phyloP scores from a whole-genome alignment of 2,329 filamentous ascomycete genomes.

The Paecilomyces formosus region DNA sequence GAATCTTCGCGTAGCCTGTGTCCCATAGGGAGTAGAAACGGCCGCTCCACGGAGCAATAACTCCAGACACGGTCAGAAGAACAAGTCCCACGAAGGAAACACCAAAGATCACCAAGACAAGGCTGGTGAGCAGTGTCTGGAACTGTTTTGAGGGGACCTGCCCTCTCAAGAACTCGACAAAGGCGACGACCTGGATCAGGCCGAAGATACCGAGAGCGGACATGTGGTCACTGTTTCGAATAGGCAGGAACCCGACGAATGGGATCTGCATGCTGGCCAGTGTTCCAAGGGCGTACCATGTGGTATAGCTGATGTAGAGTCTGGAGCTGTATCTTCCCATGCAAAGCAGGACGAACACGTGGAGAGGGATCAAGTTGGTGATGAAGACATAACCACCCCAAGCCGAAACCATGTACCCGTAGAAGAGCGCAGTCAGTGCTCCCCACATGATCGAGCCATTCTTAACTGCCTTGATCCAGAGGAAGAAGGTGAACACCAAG shows the following conservation, averaged over 20 bases:
- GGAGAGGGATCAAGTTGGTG: constrained; percentile 89
- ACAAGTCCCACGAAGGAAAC: constrained; percentile 71
- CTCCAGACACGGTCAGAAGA: constrained; percentile 72
- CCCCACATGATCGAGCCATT: constrained; percentile 95
- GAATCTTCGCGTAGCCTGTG: constrained; percentile 96
- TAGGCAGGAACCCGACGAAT: constrained; percentile 93
- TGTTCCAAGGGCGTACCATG: constrained; percentile 95
- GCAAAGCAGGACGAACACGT: constrained; percentile 86
- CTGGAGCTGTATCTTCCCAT: constrained; percentile 96
- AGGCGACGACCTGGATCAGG: constrained; percentile 84
- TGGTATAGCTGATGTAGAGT: constrained; percentile 93
- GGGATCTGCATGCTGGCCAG: constrained; percentile 98
- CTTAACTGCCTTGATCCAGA: constrained; percentile 99
- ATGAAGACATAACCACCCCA: constrained; percentile 99
- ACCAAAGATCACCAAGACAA: constrained; percentile 67
- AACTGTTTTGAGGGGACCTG: constrained; percentile 90
- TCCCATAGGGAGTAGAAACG: constrained; percentile 99
- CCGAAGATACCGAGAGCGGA: constrained; percentile 92
- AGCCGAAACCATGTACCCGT: constrained; percentile 99
- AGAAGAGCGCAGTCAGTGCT: constrained; percentile 87
- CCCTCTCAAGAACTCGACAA: constrained; percentile 83
- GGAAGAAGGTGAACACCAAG: constrained; percentile 94
- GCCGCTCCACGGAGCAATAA: constrained; percentile 95
- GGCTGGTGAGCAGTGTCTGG: constrained; percentile 73
- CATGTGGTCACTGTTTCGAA: constrained; percentile 98